Evolutionary conservation across 306 rosid species (phyloP).

Genomic region (Glycyrrhiza uralensis): DNA sequence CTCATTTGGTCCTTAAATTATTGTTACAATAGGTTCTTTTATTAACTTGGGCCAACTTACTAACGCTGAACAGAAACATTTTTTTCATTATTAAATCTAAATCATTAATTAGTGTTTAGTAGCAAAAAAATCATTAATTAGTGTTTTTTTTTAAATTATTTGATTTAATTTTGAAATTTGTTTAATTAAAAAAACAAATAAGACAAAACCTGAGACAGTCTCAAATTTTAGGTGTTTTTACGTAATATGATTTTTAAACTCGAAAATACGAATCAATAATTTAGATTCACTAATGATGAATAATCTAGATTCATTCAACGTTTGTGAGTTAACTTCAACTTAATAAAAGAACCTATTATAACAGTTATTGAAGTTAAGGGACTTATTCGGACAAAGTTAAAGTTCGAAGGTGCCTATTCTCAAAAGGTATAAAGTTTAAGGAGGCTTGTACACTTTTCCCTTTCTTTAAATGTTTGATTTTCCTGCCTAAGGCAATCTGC

Average conservation of each 20-base stretch:
- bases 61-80: neutral
- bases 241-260: too few relatives aligned
- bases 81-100: neutral
- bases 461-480: neutral
- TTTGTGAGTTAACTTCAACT: neutral
- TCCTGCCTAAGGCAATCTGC: conserved; percentile 5
- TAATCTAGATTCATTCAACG: too few relatives aligned
- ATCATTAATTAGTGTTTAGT: neutral
- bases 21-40: neutral
- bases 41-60: neutral
- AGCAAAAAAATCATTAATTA: too few relatives aligned
- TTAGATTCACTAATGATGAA: too few relatives aligned
- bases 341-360: neutral
- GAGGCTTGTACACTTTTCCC: neutral
- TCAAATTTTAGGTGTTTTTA: too few relatives aligned
- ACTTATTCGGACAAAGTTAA: neutral
- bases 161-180: too few relatives aligned
- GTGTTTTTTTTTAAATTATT: too few relatives aligned
- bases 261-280: too few relatives aligned
- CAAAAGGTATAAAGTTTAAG: neutral
- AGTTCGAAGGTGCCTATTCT: neutral
- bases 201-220: too few relatives aligned
- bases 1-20: neutral
- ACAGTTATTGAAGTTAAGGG: neutral
- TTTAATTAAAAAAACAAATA: too few relatives aligned